Base-by-base conservation (phyloP, 495 filamentous ascomycete species). In the Hypoxylon intermedium region DNA sequence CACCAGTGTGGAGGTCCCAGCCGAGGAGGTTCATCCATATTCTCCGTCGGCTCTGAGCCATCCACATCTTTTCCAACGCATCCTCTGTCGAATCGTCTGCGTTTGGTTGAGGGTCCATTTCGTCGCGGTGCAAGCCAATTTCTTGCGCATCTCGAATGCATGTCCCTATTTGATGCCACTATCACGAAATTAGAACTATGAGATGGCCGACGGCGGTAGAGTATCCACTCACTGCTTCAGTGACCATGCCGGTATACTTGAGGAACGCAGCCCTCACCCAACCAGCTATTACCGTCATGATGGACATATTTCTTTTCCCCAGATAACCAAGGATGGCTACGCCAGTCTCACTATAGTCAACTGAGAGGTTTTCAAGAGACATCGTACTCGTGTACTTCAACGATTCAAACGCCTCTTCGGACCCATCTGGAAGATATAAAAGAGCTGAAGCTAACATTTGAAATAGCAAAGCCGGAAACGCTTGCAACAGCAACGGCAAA, bases 101-200 rank as follows among this genome's bases (percentile, higher is more conserved):
- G 12, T 47, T 63, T 36, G 75, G 70, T 45, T 74, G 70, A 13
- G 75, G 73, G 50, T 79, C 72, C 16, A 75, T 65, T 34, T 71
- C 65, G 47, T 83, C 77, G 20, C 77, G 77, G 58, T 87, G 84
- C 33, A 88, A 62, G 19, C 83, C 85, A 46, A 88, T 82, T 57
- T 86, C 84, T 67, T 86, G 84, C 6, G 80, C 85, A 68, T 88
- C 85, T 34, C 83, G 72, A 44, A 87, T 87, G 7, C 77, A 74
- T 21, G 75, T 71, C 12, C 82, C 83, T 15, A 88, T 74, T 11
- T 77, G 75, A 71, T 88, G 84, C 85, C 84, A 88, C 67, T 79
- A 38, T 28, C n/a, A 6, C 34, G 24, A 16, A 21, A 64, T 73
- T 65, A 70, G 67, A 48, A 62, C 49, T 19, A 36, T 2, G n/a